These are phyloP conservation scores for Exserohilum turcica DNA, from an alignment of 2,329 filamentous ascomycete species.

Conservation along the genomic window DNA sequence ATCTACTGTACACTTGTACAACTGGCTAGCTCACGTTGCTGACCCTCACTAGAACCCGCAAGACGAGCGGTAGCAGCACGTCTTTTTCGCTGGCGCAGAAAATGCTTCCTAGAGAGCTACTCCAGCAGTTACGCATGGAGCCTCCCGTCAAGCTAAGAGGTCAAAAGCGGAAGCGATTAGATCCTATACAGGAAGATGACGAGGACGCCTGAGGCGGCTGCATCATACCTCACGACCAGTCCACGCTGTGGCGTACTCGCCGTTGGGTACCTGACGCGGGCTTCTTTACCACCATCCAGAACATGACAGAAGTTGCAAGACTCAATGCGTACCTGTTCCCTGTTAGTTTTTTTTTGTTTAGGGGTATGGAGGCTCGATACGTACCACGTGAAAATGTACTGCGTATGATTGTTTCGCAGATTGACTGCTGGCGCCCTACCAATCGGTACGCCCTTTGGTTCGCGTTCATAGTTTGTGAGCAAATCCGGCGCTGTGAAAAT, in stretches of 20 bases:
- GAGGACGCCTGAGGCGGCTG: slow-evolving; percentile 47
- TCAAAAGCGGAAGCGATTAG: slow-evolving; percentile 50
- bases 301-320: slow-evolving; percentile 87
- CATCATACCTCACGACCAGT: slow-evolving; percentile 63
- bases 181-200: slow-evolving; percentile 52
- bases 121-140: slow-evolving; percentile 78
- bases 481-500: slow-evolving; percentile 71
- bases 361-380: slow-evolving; percentile 30
- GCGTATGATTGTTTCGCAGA: slow-evolving; percentile 92
- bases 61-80: slow-evolving; percentile 72
- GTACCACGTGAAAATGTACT: slow-evolving; percentile 99
- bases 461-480: slow-evolving; percentile 74
- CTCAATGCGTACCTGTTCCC: slow-evolving; percentile 79
- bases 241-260: slow-evolving; percentile 75
- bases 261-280: slow-evolving; percentile 74
- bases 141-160: slow-evolving; percentile 53
- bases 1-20: slow-evolving; percentile 26
- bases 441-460: slow-evolving; percentile 83
- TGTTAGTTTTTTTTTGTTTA: slow-evolving; percentile 17
- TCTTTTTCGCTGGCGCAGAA: slow-evolving; percentile 84
- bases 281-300: slow-evolving; percentile 93
- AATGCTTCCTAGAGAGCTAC: slow-evolving; percentile 78
- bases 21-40: slow-evolving; percentile 5
- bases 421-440: slow-evolving; percentile 88
- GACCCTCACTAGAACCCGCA: slow-evolving; percentile 54